Percentiles rank a stretch among this genome's conserved stretches.
Conservation (phyloP, 129 eudicot genomes). For the Saposhnikovia divaricata region DNA sequence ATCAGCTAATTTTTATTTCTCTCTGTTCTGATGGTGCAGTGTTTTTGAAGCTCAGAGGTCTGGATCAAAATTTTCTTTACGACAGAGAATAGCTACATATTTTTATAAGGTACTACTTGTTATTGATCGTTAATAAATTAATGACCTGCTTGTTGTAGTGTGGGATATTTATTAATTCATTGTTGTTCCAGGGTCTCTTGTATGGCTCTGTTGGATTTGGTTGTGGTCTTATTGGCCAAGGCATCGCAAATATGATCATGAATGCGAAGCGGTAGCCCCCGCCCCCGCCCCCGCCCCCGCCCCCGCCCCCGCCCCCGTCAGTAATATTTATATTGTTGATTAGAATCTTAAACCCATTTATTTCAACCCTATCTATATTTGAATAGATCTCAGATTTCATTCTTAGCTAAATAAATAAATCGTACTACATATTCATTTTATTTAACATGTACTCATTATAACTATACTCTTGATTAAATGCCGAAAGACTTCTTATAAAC, state of each 20-base stretch:
- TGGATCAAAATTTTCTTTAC: constrained; percentile 69
- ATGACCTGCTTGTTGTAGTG: not conserved
- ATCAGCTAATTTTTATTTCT: not conserved
- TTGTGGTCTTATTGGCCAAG: constrained; percentile 93
- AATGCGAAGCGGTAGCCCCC: constrained; percentile 71
- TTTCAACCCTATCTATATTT: too few relatives aligned
- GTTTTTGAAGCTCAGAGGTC: constrained; percentile 96
- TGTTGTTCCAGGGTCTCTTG: constrained; percentile 59
- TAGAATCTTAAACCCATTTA: too few relatives aligned
- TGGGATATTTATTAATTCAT: constrained; percentile 15
- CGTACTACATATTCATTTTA: too few relatives aligned
- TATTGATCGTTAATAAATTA: not conserved
- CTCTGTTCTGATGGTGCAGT: constrained; percentile 30
- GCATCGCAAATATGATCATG: constrained; percentile 93
- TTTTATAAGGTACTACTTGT: constrained; percentile 69
- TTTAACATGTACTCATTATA: too few relatives aligned
- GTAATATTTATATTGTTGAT: too few relatives aligned
- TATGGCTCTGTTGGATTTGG: constrained; percentile 96
- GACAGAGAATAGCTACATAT: constrained; percentile 76
- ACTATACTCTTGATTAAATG: too few relatives aligned
- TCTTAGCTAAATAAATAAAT: too few relatives aligned
- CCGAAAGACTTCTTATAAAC: too few relatives aligned
- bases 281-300: not conserved
- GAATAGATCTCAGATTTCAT: too few relatives aligned
- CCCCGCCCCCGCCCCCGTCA: too few relatives aligned